Conservation (phyloP, 371 early-diverging fungal genomes). For the Actinomucor elegans region DNA sequence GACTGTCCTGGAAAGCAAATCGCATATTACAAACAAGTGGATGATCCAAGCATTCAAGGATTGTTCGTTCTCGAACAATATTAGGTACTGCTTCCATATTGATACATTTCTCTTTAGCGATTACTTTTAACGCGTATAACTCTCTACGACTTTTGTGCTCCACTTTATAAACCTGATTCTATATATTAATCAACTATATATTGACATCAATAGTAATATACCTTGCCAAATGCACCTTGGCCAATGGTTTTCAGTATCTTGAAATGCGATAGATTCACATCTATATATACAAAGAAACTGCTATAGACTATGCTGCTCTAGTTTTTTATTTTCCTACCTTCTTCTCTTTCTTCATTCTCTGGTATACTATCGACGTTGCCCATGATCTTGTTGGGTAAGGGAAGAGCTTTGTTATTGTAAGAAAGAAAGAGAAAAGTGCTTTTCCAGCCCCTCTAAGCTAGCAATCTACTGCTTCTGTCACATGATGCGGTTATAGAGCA, state of each 20-base stretch:
- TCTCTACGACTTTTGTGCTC: slow-evolving; percentile 54
- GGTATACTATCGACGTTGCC: slow-evolving; percentile 24
- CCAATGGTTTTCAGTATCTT: slow-evolving; percentile 56
- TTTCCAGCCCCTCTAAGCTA: too few species aligned
- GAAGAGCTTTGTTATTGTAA: too few species aligned
- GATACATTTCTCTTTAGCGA: slow-evolving; percentile 69
- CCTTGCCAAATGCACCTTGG: slow-evolving; percentile 72
- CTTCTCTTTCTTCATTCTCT: not conserved
- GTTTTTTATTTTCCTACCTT: slow-evolving; percentile 2
- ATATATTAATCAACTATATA: not conserved
- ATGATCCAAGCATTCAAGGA: slow-evolving; percentile 71
- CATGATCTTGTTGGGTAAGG: too few species aligned
- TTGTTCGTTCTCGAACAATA: slow-evolving; percentile 71
- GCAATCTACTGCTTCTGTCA: slow-evolving; percentile 1
- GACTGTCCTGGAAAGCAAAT: slow-evolving; percentile 78
- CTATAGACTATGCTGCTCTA: too few species aligned
- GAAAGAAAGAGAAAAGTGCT: not conserved
- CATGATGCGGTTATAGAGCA: too few species aligned
- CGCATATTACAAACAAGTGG: slow-evolving; percentile 74
- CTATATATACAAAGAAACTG: not conserved
- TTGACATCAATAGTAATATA: slow-evolving; percentile 19
- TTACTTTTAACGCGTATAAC: slow-evolving; percentile 77
- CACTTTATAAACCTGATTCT: slow-evolving; percentile 71
- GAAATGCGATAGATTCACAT: slow-evolving; percentile 62
- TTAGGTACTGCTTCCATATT: slow-evolving; percentile 65